A percentile compares a stretch with the other conserved stretches of the same genome.
Conservation (phyloP, 352 stramenopile species). For the Pythium aristosporum region DNA sequence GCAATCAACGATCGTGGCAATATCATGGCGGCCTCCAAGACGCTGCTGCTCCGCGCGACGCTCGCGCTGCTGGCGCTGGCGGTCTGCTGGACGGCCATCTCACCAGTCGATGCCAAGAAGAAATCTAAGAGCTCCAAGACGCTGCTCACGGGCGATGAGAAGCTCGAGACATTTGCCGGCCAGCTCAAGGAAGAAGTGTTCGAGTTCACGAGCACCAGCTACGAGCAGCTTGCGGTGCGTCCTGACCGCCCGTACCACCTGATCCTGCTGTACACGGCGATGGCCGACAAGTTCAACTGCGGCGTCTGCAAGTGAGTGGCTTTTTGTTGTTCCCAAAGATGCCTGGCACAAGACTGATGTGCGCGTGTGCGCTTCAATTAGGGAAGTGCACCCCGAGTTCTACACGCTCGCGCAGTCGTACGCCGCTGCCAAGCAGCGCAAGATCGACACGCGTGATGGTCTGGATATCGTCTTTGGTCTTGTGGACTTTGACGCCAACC, state of each 20-base stretch:
- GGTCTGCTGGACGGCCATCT: slow-evolving; percentile 23
- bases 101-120: slow-evolving; percentile 43
- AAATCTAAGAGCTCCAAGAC: slow-evolving; percentile 15
- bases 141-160: slow-evolving; percentile 51
- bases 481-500: slow-evolving; percentile 76
- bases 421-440: slow-evolving; percentile 56
- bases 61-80: slow-evolving; percentile 44
- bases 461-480: slow-evolving; percentile 77
- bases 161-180: slow-evolving; percentile 54
- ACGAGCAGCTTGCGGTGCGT: slow-evolving; percentile 52
- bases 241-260: slow-evolving; percentile 81
- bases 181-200: slow-evolving; percentile 61
- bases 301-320: slow-evolving; percentile 65
- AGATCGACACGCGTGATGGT: slow-evolving; percentile 72
- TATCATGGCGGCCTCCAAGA: slow-evolving; percentile 20
- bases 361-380: slow-evolving; percentile 12
- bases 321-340: background rate
- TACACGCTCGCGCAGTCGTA: slow-evolving; percentile 63
- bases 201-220: slow-evolving; percentile 54
- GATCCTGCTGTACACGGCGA: slow-evolving; percentile 77
- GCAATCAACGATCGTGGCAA: slow-evolving; percentile 11
- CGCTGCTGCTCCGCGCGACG: slow-evolving; percentile 25
- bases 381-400: slow-evolving; percentile 71
- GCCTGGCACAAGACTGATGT: background rate
- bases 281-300: slow-evolving; percentile 71